These are phyloP conservation scores for Kwoniella botswanensis DNA, from an alignment of 768 basidiomycete species.

Conservation along the genomic window DNA sequence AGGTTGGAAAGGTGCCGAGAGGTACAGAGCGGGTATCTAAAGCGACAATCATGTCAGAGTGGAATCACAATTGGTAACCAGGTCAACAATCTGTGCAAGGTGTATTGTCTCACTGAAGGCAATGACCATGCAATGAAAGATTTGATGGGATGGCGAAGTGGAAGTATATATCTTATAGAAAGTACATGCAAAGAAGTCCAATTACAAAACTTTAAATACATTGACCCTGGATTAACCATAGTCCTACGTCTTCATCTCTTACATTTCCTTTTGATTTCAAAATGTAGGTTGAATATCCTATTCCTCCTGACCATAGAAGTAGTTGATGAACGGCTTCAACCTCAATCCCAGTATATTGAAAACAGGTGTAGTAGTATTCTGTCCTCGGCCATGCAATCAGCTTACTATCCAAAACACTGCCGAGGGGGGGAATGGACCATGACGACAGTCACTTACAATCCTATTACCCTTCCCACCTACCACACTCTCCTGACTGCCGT, in stretches of 20 bases:
- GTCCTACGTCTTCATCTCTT: too few species aligned
- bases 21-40: slow-evolving; percentile 24
- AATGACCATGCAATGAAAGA: not conserved
- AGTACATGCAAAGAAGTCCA: not conserved
- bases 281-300: not conserved
- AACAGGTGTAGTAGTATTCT: slow-evolving; percentile 67
- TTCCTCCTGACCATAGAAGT: slow-evolving; percentile 71
- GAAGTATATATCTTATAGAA: not conserved
- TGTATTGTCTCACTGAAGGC: not conserved
- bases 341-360: slow-evolving; percentile 77
- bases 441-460: slow-evolving; percentile 47
- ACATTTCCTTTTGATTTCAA: too few species aligned
- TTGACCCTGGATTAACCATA: too few species aligned
- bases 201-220: too few species aligned
- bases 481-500: slow-evolving; percentile 63
- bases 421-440: too few species aligned
- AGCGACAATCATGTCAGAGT: not conserved
- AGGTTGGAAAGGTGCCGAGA: slow-evolving; percentile 46
- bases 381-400: too few species aligned
- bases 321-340: slow-evolving; percentile 68
- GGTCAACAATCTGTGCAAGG: not conserved
- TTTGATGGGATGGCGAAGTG: not conserved
- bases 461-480: slow-evolving; percentile 70
- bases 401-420: too few species aligned
- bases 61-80: not conserved